These are phyloP conservation scores for Candida chilensis DNA, from an alignment of 805 yeast genomes.

Conservation along the genomic window DNA sequence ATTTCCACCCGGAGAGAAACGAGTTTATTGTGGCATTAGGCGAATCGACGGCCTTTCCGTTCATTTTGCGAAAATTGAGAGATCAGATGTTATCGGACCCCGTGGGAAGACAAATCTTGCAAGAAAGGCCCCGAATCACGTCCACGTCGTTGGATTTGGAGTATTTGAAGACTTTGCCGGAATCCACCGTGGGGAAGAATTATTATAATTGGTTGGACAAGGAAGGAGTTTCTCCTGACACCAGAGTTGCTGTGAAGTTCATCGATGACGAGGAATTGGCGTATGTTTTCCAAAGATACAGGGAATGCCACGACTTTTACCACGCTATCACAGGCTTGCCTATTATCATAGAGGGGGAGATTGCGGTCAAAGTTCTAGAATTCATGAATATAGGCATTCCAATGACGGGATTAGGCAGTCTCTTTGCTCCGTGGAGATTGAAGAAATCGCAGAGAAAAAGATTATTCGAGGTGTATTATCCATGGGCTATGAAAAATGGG, in stretches of 20 bases:
- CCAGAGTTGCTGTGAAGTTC: slow-evolving; percentile 79
- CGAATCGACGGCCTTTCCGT: slow-evolving; percentile 77
- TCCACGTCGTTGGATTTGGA: slow-evolving; percentile 59
- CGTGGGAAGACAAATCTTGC: slow-evolving; percentile 67
- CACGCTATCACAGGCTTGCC: slow-evolving; percentile 90
- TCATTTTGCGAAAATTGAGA: slow-evolving; percentile 53
- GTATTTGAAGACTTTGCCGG: slow-evolving; percentile 49
- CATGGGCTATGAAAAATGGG: slow-evolving; percentile 81
- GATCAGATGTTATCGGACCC: slow-evolving; percentile 67
- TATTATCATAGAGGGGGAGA: slow-evolving; percentile 91
- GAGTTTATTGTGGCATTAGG: slow-evolving; percentile 77
- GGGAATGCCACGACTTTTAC: slow-evolving; percentile 96
- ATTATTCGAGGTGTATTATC: slow-evolving; percentile 63
- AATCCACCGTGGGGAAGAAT: slow-evolving; percentile 67
- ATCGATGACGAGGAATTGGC: slow-evolving; percentile 89
- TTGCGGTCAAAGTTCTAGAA: slow-evolving; percentile 87
- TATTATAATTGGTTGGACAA: slow-evolving; percentile 74
- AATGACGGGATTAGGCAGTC: slow-evolving; percentile 89
- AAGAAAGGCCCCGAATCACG: slow-evolving; percentile 79
- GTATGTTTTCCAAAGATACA: slow-evolving; percentile 84
- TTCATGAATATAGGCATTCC: slow-evolving; percentile 89
- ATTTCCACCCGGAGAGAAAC: slow-evolving; percentile 66
- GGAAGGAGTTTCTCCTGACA: slow-evolving; percentile 91
- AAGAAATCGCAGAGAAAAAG: slow-evolving; percentile 53
- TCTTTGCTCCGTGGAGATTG: slow-evolving; percentile 80